Percentiles rank a stretch among this genome's conserved stretches.
Evolutionary conservation across 768 basidiomycete genomes (phyloP).

Genomic region (Strobilomyces dryophilus): DNA sequence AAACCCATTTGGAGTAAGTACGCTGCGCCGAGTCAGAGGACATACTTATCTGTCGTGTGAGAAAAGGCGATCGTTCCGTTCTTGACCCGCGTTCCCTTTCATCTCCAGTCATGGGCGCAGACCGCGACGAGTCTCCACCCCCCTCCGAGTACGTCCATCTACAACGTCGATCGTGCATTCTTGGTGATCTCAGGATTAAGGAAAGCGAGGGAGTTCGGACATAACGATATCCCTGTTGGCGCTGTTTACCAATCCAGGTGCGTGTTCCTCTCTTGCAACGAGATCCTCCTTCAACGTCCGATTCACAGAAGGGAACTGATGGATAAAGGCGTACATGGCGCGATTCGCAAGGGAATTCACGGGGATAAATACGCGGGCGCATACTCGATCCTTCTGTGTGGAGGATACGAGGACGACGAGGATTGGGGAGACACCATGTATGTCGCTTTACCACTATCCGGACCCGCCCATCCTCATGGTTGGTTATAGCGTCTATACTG

Average conservation of each 20-base stretch:
- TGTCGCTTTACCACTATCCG: conserved; percentile 1
- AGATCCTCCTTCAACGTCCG: background rate
- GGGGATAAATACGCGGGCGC: conserved; percentile 31
- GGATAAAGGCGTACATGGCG: conserved; percentile 33
- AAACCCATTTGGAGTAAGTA: background rate
- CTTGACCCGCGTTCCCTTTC: background rate
- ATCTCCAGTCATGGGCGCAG: no score
- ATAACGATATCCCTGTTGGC: conserved; percentile 23
- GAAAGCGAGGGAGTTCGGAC: conserved; percentile 19
- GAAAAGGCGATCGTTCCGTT: background rate
- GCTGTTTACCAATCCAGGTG: conserved; percentile 20
- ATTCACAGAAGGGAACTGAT: conserved; percentile 17
- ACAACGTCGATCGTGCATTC: background rate
- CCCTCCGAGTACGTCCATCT: background rate
- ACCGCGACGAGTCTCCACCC: no score
- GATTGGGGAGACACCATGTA: conserved; percentile 38
- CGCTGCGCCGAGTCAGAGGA: background rate
- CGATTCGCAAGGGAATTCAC: conserved; percentile 35
- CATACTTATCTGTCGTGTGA: background rate
- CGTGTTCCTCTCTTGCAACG: no score
- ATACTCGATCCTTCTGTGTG: conserved; percentile 40
- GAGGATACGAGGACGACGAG: conserved; percentile 39
- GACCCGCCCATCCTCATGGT: background rate
- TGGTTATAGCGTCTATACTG: conserved; percentile 31
- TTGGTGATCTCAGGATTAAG: background rate